Conservation (phyloP, 2,329 filamentous ascomycete genomes). For the Ceratocystis alfenasii region DNA sequence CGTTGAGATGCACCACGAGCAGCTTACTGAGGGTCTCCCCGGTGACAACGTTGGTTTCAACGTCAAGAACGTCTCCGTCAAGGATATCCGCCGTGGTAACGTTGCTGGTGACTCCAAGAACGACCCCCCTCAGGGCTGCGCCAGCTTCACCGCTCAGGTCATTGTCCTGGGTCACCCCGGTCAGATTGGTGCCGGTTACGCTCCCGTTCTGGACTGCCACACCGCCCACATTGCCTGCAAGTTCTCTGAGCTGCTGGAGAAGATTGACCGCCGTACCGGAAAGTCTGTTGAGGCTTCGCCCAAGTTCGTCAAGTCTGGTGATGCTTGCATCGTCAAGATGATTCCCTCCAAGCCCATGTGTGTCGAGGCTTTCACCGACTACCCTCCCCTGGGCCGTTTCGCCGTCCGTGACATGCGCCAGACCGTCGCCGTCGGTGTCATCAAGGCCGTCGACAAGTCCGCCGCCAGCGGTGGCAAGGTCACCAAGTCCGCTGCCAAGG, state of each 20-base stretch:
- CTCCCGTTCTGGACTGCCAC: constrained; percentile 98
- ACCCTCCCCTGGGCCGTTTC: constrained; percentile 99
- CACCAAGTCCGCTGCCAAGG: constrained; percentile 62
- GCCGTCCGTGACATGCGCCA: constrained; percentile 97
- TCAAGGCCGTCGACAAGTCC: constrained; percentile 71
- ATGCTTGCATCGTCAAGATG: constrained; percentile 99
- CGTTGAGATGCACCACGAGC: constrained; percentile 99
- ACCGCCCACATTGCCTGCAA: constrained; percentile 99
- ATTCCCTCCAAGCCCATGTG: constrained; percentile 99
- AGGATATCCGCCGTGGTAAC: constrained; percentile 99
- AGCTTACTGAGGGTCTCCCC: constrained; percentile 85
- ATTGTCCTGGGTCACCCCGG: constrained; percentile 99
- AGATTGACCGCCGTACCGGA: constrained; percentile 99
- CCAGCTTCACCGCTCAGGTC: constrained; percentile 98
- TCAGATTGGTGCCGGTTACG: constrained; percentile 98
- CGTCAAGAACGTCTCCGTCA: constrained; percentile 99
- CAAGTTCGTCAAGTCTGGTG: constrained; percentile 99
- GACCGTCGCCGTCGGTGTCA: constrained; percentile 87
- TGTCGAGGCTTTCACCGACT: constrained; percentile 99
- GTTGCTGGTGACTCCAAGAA: constrained; percentile 99
- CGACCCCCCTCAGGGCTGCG: constrained; percentile 79
- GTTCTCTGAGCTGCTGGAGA: constrained; percentile 98
- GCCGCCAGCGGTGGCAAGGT: constrained; percentile 48
- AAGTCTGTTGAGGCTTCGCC: constrained; percentile 84
- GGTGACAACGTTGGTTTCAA: constrained; percentile 99